Evolutionary conservation across 2,329 filamentous ascomycete genomes (phyloP), one percentile per base, ranked within the genome.

Genomic region (Trichoderma atroviride): DNA sequence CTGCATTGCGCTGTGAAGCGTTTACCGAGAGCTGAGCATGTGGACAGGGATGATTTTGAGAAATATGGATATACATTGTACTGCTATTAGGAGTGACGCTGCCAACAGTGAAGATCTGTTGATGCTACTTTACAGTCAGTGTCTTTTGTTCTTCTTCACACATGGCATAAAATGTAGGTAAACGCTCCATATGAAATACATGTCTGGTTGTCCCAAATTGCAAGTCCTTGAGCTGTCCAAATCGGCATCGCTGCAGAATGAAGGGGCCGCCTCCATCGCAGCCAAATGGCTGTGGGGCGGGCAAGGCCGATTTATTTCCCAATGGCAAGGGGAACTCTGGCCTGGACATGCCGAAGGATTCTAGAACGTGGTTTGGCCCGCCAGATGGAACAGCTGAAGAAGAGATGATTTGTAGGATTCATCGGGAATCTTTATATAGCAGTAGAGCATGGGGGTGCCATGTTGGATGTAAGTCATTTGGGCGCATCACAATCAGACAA

Each of bases 261-360:
- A 66, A 52, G 64, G 55, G 53, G 63, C 37, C 9, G 29, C 35
- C 24, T 59, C n/a, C 35, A 19, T 64, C 33, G 55, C 63, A 50
- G 55, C 13, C 53, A 58, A 50, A 16, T 22, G 53, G n/a, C 35
- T 37, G 55, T 59, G 64, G 64, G 37, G 53, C 53, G 29, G 16
- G 43, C 63, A n/a, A 66, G 37, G 63, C 53, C 43, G 47, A 37
- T 59, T 33, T 59, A 37, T 59, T 67, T 52, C 37, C 50, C 61
- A 55, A 55, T 13, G 9, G 19, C 22, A 67, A 59, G 63, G 35
- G 29, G 63, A 55, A 29, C 55, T 52, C 22, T 59, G 64, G 55
- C 37, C 22, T 59, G 64, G 55, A 7, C 22, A 31, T 19, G 50
- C 29, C 22, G 53, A 13, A 31, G 47, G 37, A 29, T 57, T 65